Percentiles rank a stretch among this genome's conserved stretches.
Conservation (phyloP, 164 flowering plant genomes). For the Paratinospora sagittata region DNA sequence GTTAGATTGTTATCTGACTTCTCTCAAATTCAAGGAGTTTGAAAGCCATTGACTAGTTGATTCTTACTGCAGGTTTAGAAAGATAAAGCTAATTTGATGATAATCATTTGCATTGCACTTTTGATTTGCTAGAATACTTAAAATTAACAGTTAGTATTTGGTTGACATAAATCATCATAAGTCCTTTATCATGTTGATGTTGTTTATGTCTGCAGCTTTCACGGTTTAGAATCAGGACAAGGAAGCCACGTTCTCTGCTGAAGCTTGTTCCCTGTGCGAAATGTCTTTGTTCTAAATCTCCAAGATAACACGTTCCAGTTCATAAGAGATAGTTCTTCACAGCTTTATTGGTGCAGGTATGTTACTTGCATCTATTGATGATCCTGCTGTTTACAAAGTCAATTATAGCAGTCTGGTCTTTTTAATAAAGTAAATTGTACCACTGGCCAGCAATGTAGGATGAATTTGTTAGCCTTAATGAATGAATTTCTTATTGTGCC, state of each 20-base stretch:
- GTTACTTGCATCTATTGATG: constrained; percentile 31
- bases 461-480: constrained; percentile 12
- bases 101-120: background rate
- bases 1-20: background rate
- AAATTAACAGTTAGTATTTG: background rate
- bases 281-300: constrained; percentile 27
- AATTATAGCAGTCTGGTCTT: constrained; percentile 22
- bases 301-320: constrained; percentile 20
- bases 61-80: background rate
- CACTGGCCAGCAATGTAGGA: constrained; percentile 17
- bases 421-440: constrained; percentile 25
- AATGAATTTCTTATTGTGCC: constrained; percentile 4
- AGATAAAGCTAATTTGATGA: background rate
- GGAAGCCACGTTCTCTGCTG: constrained; percentile 26
- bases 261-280: constrained; percentile 29
- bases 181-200: background rate
- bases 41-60: background rate
- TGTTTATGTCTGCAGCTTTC: constrained; percentile 25
- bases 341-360: constrained; percentile 14
- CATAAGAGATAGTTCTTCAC: constrained; percentile 13
- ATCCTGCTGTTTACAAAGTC: too few species aligned
- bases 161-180: background rate
- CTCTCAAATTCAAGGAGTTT: background rate
- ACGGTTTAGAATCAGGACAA: constrained; percentile 21
- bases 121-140: background rate